Percentiles rank a stretch among this genome's conserved stretches.
These are phyloP conservation scores for Sporothrix inflata DNA, from an alignment of 2,329 filamentous ascomycete genomes.

Conservation along the genomic window DNA sequence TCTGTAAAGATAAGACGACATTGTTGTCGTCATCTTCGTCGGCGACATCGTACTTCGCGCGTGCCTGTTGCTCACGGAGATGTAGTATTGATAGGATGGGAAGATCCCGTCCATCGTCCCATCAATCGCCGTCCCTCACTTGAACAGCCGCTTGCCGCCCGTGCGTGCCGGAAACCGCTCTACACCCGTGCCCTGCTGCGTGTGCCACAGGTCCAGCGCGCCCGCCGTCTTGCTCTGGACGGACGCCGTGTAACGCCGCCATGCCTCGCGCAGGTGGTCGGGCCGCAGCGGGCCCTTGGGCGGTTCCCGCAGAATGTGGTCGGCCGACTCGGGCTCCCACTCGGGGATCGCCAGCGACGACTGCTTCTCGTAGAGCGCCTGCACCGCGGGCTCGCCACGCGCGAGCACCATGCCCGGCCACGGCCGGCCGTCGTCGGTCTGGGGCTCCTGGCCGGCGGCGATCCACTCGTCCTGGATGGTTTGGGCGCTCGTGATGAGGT, in stretches of 20 bases:
- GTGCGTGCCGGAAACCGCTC: constrained; percentile 62
- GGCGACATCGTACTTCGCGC: background rate
- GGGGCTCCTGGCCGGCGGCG: constrained; percentile 58
- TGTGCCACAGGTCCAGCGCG: constrained; percentile 63
- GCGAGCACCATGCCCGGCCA: constrained; percentile 39
- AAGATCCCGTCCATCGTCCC: background rate
- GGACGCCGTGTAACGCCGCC: constrained; percentile 66
- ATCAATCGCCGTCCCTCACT: constrained; percentile 14
- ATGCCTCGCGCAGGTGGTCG: constrained; percentile 74
- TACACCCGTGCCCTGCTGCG: constrained; percentile 61
- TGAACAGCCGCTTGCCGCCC: constrained; percentile 58
- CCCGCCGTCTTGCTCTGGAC: constrained; percentile 67
- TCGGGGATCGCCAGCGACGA: constrained; percentile 36
- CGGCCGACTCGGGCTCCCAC: constrained; percentile 37
- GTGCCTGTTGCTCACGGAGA: background rate
- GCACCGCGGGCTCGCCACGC: constrained; percentile 37
- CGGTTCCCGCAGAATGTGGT: constrained; percentile 43
- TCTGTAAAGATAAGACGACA: background rate
- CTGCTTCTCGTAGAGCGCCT: constrained; percentile 43
- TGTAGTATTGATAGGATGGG: background rate
- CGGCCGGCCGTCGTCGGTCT: constrained; percentile 56
- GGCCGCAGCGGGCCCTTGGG: constrained; percentile 66
- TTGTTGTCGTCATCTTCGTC: background rate
- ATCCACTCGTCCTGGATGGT: constrained; percentile 74
- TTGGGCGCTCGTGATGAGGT: constrained; percentile 73